Base-by-base conservation (phyloP, 169 alveolate species). In the Plasmodium falciparum region DNA sequence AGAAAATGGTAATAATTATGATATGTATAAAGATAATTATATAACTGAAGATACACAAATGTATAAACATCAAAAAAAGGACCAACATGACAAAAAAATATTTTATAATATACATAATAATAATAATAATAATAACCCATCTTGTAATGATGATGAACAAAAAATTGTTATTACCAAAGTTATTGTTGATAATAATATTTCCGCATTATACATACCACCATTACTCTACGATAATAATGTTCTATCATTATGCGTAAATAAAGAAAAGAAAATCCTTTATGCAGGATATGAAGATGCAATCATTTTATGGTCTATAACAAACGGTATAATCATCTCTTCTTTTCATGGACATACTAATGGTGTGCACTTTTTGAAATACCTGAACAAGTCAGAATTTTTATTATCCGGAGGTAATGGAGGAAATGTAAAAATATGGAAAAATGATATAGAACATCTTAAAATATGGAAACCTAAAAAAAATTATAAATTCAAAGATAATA, bases 311-410 rank as follows among this genome's bases (percentile, higher is more conserved):
- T 80, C 90, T 12, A 80, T 80, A 29, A 69, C 54, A 4, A 80
- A 52, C 17, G 90, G 90, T 1, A 61, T 80, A 50, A 80, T 80
- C 26, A 33, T 80, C 24, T 80, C 90, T 0, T 71, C 90, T n/a
- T 62, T 80, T 72, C 90, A 80, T 80, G 90, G 85, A 13, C 90
- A 80, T 80, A 69, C 90, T 54, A 80, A 80, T 61, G 90, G 90
- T 2, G 90, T 80, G 22, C 67, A 80, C 45, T 67, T 69, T 67
- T 80, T 80, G 70, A 80, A 69, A 20, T 80, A 33, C 59, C 22
- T 69, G 73, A 54, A 59, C 61, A 58, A 54, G 12, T 69, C 90
- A 80, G 90, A 49, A 39, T 80, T 80, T 56, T 80, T 80, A 29
- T 15, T 80, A 59, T 80, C 90, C 56, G 90, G 90, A 11, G 90